Conservation (phyloP, 1,284 basidiomycete species). For the Cryptococcus amylolentus region DNA sequence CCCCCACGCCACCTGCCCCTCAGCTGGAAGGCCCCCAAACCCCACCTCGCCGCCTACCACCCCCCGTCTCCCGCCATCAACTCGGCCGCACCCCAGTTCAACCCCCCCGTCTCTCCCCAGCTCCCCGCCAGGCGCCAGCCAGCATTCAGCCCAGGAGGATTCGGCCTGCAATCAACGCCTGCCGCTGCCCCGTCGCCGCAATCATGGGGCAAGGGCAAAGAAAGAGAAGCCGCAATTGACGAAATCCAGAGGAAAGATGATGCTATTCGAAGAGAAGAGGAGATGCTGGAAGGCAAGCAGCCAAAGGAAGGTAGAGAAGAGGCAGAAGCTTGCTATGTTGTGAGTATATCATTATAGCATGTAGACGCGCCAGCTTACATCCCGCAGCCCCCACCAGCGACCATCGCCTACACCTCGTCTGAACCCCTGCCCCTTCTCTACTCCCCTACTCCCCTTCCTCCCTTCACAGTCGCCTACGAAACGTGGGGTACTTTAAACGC, state of each 20-base stretch:
- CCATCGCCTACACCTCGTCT: constrained; percentile 58
- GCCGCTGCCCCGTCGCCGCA: constrained; percentile 17
- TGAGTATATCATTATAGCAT: constrained; percentile 19
- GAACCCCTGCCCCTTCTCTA: constrained; percentile 71
- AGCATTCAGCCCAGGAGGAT: constrained; percentile 45
- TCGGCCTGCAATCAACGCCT: constrained; percentile 36
- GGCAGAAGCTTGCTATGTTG: constrained; percentile 50
- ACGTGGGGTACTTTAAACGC: constrained; percentile 90
- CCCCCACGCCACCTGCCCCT: constrained; percentile 14
- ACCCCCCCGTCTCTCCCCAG: constrained; percentile 12
- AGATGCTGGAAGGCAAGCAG: constrained; percentile 19
- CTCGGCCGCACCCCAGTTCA: background rate
- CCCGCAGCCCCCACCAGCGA: constrained; percentile 44
- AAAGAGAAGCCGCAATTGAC: constrained; percentile 15
- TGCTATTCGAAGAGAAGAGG: constrained; percentile 23
- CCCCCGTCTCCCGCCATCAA: constrained; percentile 7
- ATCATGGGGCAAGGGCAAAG: constrained; percentile 20
- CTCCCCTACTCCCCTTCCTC: constrained; percentile 63
- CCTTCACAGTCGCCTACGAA: constrained; percentile 80
- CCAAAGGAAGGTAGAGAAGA: constrained; percentile 34
- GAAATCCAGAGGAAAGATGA: constrained; percentile 25
- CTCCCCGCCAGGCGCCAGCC: constrained; percentile 43
- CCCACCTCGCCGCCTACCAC: constrained; percentile 27
- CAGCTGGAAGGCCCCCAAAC: constrained; percentile 26
- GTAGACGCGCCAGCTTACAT: background rate